Percentiles rank a stretch among this genome's conserved stretches.
These are phyloP conservation scores for Salvia splendens DNA, from an alignment of 257 asterid genomes.

Conservation along the genomic window DNA sequence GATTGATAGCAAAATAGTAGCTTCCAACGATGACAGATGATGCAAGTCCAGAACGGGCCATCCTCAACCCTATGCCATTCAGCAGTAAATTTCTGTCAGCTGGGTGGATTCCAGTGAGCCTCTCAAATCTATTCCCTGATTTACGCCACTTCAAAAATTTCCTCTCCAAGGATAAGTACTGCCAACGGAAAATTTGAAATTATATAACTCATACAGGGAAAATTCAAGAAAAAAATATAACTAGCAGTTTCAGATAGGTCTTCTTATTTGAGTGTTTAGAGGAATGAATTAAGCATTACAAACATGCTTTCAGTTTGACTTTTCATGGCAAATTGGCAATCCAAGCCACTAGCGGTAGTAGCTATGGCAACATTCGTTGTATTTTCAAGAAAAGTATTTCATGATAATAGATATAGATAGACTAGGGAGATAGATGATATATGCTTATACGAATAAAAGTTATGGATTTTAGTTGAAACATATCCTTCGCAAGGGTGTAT, in stretches of 20 bases:
- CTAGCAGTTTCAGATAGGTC: not conserved
- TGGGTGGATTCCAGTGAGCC: constrained; percentile 85
- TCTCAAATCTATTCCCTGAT: constrained; percentile 83
- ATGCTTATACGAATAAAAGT: no score
- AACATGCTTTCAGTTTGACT: not conserved
- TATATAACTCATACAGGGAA: not conserved
- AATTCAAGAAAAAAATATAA: not conserved
- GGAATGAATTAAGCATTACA: not conserved
- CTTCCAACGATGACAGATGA: constrained; percentile 74
- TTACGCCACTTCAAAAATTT: constrained; percentile 71
- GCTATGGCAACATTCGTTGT: not conserved
- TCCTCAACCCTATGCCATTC: constrained; percentile 71
- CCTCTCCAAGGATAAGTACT: constrained; percentile 85
- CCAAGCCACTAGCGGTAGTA: not conserved
- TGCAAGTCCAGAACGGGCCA: constrained; percentile 86
- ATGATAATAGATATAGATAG: not conserved
- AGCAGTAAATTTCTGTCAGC: constrained; percentile 70
- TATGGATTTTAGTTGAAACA: not conserved
- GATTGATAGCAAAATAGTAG: constrained; percentile 62
- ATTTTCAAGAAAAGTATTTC: not conserved
- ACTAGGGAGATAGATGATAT: not conserved
- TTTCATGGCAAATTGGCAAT: constrained; percentile 1
- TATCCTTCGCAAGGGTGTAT: no score
- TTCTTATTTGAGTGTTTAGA: not conserved
- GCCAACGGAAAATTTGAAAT: constrained; percentile 39